Conservation (phyloP, 345 rosid genomes). For the Reutealis trisperma region DNA sequence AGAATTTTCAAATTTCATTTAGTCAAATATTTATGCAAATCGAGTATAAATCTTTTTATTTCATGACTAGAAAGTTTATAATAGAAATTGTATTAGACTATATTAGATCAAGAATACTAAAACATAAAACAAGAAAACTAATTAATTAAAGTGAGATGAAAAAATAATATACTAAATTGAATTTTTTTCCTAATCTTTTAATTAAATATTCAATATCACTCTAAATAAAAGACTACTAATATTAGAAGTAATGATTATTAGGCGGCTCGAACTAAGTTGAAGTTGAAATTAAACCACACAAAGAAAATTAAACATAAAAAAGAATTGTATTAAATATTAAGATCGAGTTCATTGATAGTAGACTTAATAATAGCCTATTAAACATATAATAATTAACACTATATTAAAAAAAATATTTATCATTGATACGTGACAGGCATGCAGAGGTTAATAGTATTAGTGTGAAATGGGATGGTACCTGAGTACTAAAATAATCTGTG, state of each 20-base stretch:
- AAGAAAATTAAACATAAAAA: neutral
- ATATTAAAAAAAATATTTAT: neutral
- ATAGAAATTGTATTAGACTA: too few species aligned
- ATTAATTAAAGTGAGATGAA: too few species aligned
- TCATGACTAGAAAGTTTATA: too few species aligned
- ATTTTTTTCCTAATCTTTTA: too few species aligned
- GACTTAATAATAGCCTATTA: conserved; percentile 21
- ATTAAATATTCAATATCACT: too few species aligned
- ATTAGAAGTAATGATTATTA: neutral
- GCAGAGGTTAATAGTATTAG: conserved; percentile 11
- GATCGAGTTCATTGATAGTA: neutral
- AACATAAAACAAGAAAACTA: too few species aligned
- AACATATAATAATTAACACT: neutral
- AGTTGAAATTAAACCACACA: neutral
- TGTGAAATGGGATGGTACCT: conserved; percentile 12
- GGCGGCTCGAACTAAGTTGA: neutral
- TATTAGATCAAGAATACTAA: too few species aligned
- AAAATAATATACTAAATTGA: too few species aligned
- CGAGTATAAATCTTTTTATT: too few species aligned
- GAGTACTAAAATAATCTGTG: conserved; percentile 3
- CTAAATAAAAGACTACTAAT: neutral
- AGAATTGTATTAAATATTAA: neutral
- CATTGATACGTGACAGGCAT: conserved; percentile 38
- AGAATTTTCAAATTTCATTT: too few species aligned
- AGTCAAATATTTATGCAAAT: too few species aligned